Evolutionary conservation across 2,329 filamentous ascomycete species (phyloP), one percentile per base, ranked within the genome.

Genomic region (Fusarium sp.): DNA sequence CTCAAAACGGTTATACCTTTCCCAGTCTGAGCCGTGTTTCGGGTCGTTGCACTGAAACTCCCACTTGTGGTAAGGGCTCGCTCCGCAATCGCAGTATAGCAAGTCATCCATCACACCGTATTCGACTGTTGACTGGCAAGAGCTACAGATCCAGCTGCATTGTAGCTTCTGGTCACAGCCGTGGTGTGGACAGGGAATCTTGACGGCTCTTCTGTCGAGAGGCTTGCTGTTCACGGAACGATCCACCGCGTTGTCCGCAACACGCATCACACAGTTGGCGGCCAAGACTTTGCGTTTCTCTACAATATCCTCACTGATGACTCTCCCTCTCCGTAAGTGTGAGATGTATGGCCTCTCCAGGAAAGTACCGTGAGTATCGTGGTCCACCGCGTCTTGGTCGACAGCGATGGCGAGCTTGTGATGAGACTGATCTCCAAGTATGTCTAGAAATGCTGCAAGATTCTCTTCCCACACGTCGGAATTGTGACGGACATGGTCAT

Each of bases 391-490:
- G 49, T 34, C 49, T 18, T 34, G 49, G 9, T 51, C 49, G 2
- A 51, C 49, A 33, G 49, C 49, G 16, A 51, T 23, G 3, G 49
- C 49, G 49, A 51, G 29, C 23, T 51, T 51, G 49, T 20, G 29
- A 0, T 14, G 49, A 51, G 11, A n/a, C 16, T 23, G 29, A n/a
- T 51, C 49, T n/a, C 33, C 8, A 4, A 33, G 53, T 44, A 58
- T 51, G 6, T 58, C 53, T 1, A 50, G 54, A 18, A 62, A 62
- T 49, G 42, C 25, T 13, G 33, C 29, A 9, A 58, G 53, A 42
- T 57, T 62, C 33, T 62, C 60, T 27, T 62, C 60, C 60, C 60
- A 62, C 9, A 44, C 25, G 5, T 62, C 59, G 33, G 59, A 58
- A 25, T 51, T 42, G 18, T 33, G 40, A 46, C 59, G 59, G 29